phyloP scores from a whole-genome alignment of 2,329 filamentous ascomycete genomes.

The Aspergillus eucalypticola region DNA sequence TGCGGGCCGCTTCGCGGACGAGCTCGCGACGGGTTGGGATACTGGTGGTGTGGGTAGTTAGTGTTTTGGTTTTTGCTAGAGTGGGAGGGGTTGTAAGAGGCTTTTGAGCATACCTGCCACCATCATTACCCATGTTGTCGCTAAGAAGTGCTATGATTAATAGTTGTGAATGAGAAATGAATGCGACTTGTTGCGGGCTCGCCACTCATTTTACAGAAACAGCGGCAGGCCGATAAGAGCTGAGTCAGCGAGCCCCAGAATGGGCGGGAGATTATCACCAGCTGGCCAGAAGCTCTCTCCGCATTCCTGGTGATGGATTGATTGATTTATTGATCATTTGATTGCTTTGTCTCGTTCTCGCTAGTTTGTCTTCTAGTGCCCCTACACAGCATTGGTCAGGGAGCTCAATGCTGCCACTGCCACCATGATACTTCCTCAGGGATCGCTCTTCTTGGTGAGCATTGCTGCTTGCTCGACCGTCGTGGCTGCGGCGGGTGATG shows the following conservation, averaged over 20 bases:
- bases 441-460: conserved; percentile 37
- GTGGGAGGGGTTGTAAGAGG: too few relatives aligned
- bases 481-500: conserved; percentile 57
- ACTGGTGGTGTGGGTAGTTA: conserved; percentile 41
- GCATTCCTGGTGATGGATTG: conserved; percentile 21
- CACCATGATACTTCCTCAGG: conserved; percentile 41
- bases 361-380: background rate
- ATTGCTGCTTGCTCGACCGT: conserved; percentile 36
- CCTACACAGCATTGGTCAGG: conserved; percentile 10
- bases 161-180: background rate
- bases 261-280: conserved; percentile 32
- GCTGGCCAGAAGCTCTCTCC: conserved; percentile 43
- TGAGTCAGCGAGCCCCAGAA: conserved; percentile 36
- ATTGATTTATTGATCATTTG: conserved; percentile 8
- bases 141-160: background rate
- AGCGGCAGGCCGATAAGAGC: conserved; percentile 20
- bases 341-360: background rate
- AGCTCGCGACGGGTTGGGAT: conserved; percentile 95
- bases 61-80: background rate
- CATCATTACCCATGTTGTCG: conserved; percentile 86
- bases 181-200: background rate
- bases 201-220: background rate
- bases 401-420: conserved; percentile 35
- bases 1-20: conserved; percentile 86
- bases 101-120: conserved; percentile 62